A percentile compares a stretch with the other conserved stretches of the same genome.
phyloP scores from a whole-genome alignment of 1,139 yeast genomes.

The Saccharomycopsis hybrid region DNA sequence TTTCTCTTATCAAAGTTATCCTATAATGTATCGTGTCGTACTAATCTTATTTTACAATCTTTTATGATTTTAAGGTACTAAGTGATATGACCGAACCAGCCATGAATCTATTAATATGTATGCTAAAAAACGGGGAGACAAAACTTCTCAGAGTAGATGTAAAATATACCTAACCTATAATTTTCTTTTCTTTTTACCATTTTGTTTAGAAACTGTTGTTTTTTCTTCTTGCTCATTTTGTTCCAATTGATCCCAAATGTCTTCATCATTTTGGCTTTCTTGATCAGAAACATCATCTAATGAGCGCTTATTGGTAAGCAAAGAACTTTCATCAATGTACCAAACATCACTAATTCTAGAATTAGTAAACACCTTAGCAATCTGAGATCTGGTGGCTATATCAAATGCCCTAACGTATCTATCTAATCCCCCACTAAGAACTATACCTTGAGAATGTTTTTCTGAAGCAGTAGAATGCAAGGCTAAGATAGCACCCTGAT shows the following conservation, averaged over 20 bases:
- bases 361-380: slow-evolving; percentile 71
- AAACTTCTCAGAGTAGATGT: too few relatives aligned
- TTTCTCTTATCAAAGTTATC: too few relatives aligned
- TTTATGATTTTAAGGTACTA: too few relatives aligned
- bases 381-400: slow-evolving; percentile 45
- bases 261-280: slow-evolving; percentile 29
- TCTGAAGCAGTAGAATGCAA: background rate
- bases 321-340: slow-evolving; percentile 36
- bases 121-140: too few relatives aligned
- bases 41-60: too few relatives aligned
- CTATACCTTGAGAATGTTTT: slow-evolving; percentile 22
- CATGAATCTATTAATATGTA: too few relatives aligned
- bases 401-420: slow-evolving; percentile 78
- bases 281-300: slow-evolving; percentile 23
- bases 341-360: slow-evolving; percentile 58
- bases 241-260: slow-evolving; percentile 25
- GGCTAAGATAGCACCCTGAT: slow-evolving; percentile 34
- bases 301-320: slow-evolving; percentile 33
- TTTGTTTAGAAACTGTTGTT: too few relatives aligned
- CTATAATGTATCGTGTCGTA: too few relatives aligned
- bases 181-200: too few relatives aligned
- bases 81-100: too few relatives aligned
- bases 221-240: slow-evolving; percentile 22
- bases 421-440: slow-evolving; percentile 77
- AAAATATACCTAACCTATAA: too few relatives aligned